phyloP scores from a whole-genome alignment of 129 eudicot genomes.

The Flaveria bidentis region DNA sequence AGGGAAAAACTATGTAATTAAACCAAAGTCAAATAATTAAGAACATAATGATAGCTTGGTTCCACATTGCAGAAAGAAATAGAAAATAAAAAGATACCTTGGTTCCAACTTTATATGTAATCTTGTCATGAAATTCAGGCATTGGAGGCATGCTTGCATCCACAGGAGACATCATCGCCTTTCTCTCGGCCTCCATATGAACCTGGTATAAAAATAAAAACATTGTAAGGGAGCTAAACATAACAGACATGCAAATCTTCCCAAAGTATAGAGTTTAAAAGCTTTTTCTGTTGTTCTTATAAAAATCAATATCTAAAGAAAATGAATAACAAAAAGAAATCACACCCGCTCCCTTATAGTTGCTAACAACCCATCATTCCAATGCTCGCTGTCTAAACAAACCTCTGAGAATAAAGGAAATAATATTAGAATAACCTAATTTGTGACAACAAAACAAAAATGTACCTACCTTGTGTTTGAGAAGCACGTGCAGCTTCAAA shows the following conservation, averaged over 20 bases:
- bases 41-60: neutral
- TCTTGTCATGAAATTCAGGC: slow-evolving; percentile 54
- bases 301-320: slow-evolving; percentile 1
- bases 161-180: slow-evolving; percentile 52
- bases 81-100: slow-evolving; percentile 44
- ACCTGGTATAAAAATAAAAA: slow-evolving; percentile 43
- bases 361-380: slow-evolving; percentile 95
- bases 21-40: neutral
- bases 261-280: neutral
- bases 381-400: slow-evolving; percentile 74
- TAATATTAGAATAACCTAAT: slow-evolving; percentile 20
- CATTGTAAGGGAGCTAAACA: slow-evolving; percentile 4
- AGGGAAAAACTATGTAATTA: neutral
- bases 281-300: neutral
- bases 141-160: slow-evolving; percentile 45
- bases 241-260: neutral
- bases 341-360: slow-evolving; percentile 93
- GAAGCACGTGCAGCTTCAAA: slow-evolving; percentile 85
- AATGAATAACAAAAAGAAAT: slow-evolving; percentile 10
- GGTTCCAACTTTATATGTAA: slow-evolving; percentile 85
- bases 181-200: slow-evolving; percentile 95
- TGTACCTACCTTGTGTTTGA: slow-evolving; percentile 69
- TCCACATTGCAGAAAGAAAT: neutral
- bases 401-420: slow-evolving; percentile 51
- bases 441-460: slow-evolving; percentile 12